phyloP scores from a whole-genome alignment of 2,329 filamentous ascomycete genomes.

The Talaromyces sp. region DNA sequence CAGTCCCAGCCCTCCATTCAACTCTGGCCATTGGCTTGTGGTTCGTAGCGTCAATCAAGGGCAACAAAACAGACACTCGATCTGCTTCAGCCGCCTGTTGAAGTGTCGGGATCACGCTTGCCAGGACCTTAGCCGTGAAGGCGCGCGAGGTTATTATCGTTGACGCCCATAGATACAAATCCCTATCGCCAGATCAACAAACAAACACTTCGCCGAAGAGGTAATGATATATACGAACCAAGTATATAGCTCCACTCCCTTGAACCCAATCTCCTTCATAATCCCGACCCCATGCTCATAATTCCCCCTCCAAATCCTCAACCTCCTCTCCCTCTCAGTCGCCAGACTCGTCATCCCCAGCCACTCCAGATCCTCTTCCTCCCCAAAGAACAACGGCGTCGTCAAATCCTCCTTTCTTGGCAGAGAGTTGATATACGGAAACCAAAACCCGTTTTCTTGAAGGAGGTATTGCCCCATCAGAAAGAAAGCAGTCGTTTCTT shows the following conservation, averaged over 20 bases:
- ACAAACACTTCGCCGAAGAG: background rate
- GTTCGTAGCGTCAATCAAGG: constrained; percentile 69
- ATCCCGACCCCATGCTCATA: constrained; percentile 34
- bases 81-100: constrained; percentile 51
- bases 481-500: constrained; percentile 65
- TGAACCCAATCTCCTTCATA: constrained; percentile 33
- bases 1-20: constrained; percentile 53
- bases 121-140: constrained; percentile 44
- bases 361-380: constrained; percentile 53
- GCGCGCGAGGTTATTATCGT: constrained; percentile 45
- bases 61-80: constrained; percentile 63
- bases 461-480: constrained; percentile 65
- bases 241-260: constrained; percentile 33
- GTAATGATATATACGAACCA: constrained; percentile 31
- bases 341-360: constrained; percentile 38
- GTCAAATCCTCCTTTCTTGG: constrained; percentile 61
- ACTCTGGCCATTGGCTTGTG: constrained; percentile 62
- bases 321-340: constrained; percentile 32
- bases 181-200: constrained; percentile 28
- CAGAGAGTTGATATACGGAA: constrained; percentile 63
- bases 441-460: constrained; percentile 61
- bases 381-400: constrained; percentile 61
- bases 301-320: constrained; percentile 35
- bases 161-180: constrained; percentile 46
- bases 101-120: constrained; percentile 33